These are phyloP conservation scores for Fusarium globosum DNA, from an alignment of 2,329 filamentous ascomycete species.

Conservation along the genomic window DNA sequence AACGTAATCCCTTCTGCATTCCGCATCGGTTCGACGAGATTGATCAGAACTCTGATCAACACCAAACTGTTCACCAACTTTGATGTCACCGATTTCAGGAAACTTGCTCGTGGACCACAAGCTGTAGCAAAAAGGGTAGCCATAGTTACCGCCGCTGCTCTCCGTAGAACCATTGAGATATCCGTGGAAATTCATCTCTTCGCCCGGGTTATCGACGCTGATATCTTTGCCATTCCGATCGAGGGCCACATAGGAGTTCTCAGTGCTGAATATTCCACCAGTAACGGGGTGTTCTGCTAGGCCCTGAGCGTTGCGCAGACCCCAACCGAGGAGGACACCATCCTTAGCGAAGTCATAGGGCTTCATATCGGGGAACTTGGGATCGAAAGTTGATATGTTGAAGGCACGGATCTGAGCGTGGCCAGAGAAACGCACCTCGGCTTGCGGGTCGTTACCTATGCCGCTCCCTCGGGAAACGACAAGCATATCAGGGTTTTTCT, in stretches of 20 bases:
- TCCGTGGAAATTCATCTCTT: conserved; percentile 80
- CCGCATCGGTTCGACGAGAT: conserved; percentile 54
- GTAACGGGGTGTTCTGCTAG: conserved; percentile 69
- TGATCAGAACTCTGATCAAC: conserved; percentile 37
- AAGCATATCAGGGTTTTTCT: conserved; percentile 64
- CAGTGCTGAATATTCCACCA: conserved; percentile 69
- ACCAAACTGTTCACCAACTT: conserved; percentile 63
- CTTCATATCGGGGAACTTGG: conserved; percentile 20
- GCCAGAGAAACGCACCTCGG: conserved; percentile 64
- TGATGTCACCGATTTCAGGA: conserved; percentile 55
- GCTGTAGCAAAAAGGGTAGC: conserved; percentile 77
- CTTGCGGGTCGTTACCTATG: conserved; percentile 69
- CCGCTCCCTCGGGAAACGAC: conserved; percentile 74
- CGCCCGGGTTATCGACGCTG: conserved; percentile 75
- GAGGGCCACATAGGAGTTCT: conserved; percentile 77
- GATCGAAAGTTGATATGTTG: conserved; percentile 50
- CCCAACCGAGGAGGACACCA: conserved; percentile 70
- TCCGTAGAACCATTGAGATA: conserved; percentile 56
- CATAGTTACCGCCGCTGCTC: conserved; percentile 67
- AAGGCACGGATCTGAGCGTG: conserved; percentile 75
- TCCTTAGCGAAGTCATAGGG: conserved; percentile 62
- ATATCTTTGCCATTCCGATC: conserved; percentile 68
- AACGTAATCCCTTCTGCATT: conserved; percentile 57
- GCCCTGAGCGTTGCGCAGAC: conserved; percentile 72
- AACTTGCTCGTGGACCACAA: conserved; percentile 66